Evolutionary conservation across 192 early-diverging fungal genomes (phyloP), one percentile per base, ranked within the genome.

Genomic region (Radiomyces spectabilis): DNA sequence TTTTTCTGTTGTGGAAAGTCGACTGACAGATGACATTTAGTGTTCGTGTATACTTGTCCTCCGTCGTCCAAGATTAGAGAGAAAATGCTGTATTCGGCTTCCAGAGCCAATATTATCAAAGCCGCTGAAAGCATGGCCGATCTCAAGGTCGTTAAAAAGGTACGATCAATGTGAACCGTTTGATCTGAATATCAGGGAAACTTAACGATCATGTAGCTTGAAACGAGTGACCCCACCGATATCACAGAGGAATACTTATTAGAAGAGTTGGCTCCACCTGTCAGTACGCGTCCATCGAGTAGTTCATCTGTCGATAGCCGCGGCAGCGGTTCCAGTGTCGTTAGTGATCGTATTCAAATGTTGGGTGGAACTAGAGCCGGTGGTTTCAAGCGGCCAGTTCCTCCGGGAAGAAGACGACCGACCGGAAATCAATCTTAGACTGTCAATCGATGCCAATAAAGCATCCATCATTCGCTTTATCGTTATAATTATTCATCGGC

Each of bases 21-120:
- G n/a, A n/a, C n/a, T n/a, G n/a, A n/a, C n/a, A n/a, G n/a, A n/a
- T n/a, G n/a, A n/a, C n/a, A n/a, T 34, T n/a, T 73, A 81, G 80
- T 92, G n/a, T 95, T 95, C 66, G 72, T 88, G 49, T 93, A 89
- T 64, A 83, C 83, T 22, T 98, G 93, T 57, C 93, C 95, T 7
- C 68, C 81, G 22, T 51, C 66, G 6, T 84, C 87, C 46, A 91
- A 89, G 65, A 85, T 98, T 51, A 83, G 87, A 34, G 80, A 90
- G 40, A 76, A 86, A n/a, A 98, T 96, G 95, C 54, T 93, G 29
- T 94, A 91, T 67, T 91, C 91, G 8, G 79, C 91, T 0, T 86
- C 81, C 41, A 77, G 84, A 39, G 62, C 70, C 16, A 81, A 73
- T 27, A 74, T 92, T 18, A 54, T 88, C 35, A 55, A 66, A 7